These are phyloP conservation scores for Candida ortonii DNA, from an alignment of 805 yeast species.

Conservation along the genomic window DNA sequence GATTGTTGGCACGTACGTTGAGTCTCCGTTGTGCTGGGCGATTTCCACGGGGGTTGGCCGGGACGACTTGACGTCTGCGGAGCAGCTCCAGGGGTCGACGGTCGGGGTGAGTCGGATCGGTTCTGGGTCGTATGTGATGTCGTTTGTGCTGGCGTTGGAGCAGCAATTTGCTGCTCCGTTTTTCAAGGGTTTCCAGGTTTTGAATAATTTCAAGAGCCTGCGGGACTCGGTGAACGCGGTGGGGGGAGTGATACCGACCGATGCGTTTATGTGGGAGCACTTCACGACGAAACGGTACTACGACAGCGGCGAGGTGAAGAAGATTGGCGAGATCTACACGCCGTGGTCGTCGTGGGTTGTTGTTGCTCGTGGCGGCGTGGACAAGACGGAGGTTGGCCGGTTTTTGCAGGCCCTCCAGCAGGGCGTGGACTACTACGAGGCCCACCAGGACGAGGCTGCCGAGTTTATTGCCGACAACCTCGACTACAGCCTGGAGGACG, in stretches of 20 bases:
- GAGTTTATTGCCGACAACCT: slow-evolving; percentile 61
- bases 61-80: slow-evolving; percentile 47
- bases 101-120: slow-evolving; percentile 88
- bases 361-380: slow-evolving; percentile 45
- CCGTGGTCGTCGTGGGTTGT: slow-evolving; percentile 98
- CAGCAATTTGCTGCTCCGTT: slow-evolving; percentile 51
- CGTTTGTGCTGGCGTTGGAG: slow-evolving; percentile 73
- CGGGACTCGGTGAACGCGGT: slow-evolving; percentile 73
- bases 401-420: slow-evolving; percentile 56
- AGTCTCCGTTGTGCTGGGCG: slow-evolving; percentile 88
- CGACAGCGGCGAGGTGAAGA: slow-evolving; percentile 74
- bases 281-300: slow-evolving; percentile 86
- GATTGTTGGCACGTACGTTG: slow-evolving; percentile 77
- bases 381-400: slow-evolving; percentile 25
- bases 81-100: slow-evolving; percentile 52
- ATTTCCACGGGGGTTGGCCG: slow-evolving; percentile 72
- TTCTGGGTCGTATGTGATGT: slow-evolving; percentile 89
- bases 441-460: slow-evolving; percentile 61
- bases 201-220: slow-evolving; percentile 68
- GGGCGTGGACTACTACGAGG: slow-evolving; percentile 67
- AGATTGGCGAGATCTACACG: slow-evolving; percentile 84
- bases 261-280: slow-evolving; percentile 95
- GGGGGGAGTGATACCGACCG: slow-evolving; percentile 47
- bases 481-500: slow-evolving; percentile 77
- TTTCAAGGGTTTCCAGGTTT: slow-evolving; percentile 51